These are phyloP conservation scores for Venturia nashicola DNA, from an alignment of 2,329 filamentous ascomycete genomes.

Conservation along the genomic window DNA sequence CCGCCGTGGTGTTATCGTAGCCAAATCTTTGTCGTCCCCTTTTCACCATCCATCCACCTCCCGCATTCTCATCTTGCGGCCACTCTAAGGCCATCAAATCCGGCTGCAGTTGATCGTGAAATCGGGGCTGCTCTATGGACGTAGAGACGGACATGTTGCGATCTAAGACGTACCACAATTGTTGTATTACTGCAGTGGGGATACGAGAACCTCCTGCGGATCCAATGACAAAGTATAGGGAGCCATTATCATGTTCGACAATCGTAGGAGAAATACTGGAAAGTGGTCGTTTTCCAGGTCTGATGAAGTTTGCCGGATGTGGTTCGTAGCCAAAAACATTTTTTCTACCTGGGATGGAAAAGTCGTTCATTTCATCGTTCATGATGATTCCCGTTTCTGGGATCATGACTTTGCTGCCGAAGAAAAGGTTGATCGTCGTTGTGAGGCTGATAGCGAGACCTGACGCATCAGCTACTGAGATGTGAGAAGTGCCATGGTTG, in stretches of 20 bases:
- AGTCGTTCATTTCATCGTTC: constrained; percentile 54
- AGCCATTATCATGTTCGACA: constrained; percentile 52
- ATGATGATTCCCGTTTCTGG: constrained; percentile 75
- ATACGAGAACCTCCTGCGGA: constrained; percentile 75
- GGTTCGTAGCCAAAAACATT: constrained; percentile 84
- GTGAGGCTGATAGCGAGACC: constrained; percentile 73
- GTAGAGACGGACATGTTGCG: constrained; percentile 45
- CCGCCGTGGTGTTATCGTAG: constrained; percentile 53
- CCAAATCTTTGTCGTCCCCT: constrained; percentile 51
- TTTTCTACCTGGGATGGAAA: constrained; percentile 63
- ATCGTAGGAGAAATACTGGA: constrained; percentile 75
- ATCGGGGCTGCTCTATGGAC: constrained; percentile 52
- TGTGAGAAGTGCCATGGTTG: constrained; percentile 62
- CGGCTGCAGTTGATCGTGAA: constrained; percentile 76
- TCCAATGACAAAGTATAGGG: constrained; percentile 57
- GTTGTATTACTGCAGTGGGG: constrained; percentile 66
- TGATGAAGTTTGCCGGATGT: constrained; percentile 67
- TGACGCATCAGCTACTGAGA: constrained; percentile 57
- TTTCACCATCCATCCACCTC: constrained; percentile 63
- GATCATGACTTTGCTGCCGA: constrained; percentile 67
- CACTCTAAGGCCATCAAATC: constrained; percentile 56
- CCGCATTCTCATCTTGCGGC: constrained; percentile 37
- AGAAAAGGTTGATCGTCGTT: constrained; percentile 79
- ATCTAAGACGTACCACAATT: constrained; percentile 61
- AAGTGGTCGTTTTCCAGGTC: constrained; percentile 67